A percentile compares a stretch with the other conserved stretches of the same genome.
phyloP scores from a whole-genome alignment of 768 basidiomycete species.

The Rhodotorula toruloides region DNA sequence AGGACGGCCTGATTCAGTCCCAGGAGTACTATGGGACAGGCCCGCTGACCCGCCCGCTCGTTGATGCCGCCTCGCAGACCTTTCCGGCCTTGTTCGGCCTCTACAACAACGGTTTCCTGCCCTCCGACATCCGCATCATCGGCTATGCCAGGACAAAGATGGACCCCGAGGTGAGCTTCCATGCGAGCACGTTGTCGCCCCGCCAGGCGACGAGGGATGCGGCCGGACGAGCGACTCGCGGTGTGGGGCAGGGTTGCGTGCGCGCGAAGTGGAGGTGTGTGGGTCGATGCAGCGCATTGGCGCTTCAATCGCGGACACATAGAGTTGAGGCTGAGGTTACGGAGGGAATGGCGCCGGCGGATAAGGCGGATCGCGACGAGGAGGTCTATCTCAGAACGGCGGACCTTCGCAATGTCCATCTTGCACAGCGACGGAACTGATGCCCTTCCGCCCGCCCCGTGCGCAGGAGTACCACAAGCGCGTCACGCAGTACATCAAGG shows the following conservation, averaged over 20 bases:
- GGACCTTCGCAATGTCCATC: background rate
- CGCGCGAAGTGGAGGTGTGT: no score
- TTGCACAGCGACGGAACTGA: background rate
- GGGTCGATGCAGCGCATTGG: no score
- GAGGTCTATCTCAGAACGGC: no score
- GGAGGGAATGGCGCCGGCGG: no score
- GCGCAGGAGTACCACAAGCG: conserved; percentile 73
- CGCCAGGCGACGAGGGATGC: no score
- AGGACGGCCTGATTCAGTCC: background rate
- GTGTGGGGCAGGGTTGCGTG: no score
- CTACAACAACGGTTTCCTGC: conserved; percentile 72
- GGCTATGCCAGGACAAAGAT: conserved; percentile 97
- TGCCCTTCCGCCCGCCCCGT: background rate
- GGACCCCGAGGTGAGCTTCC: conserved; percentile 53
- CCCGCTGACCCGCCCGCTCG: background rate
- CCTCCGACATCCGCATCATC: conserved; percentile 77
- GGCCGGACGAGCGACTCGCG: background rate
- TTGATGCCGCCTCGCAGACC: conserved; percentile 60
- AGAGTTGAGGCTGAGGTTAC: no score
- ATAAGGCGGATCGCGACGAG: background rate
- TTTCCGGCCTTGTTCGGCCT: conserved; percentile 92
- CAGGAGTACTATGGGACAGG: no score
- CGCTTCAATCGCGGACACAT: no score
- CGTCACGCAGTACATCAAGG: conserved; percentile 77
- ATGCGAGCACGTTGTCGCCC: background rate